A percentile compares a stretch with the other conserved stretches of the same genome.
Conservation (phyloP, 768 basidiomycete genomes). For the Termitomyces titanicus region DNA sequence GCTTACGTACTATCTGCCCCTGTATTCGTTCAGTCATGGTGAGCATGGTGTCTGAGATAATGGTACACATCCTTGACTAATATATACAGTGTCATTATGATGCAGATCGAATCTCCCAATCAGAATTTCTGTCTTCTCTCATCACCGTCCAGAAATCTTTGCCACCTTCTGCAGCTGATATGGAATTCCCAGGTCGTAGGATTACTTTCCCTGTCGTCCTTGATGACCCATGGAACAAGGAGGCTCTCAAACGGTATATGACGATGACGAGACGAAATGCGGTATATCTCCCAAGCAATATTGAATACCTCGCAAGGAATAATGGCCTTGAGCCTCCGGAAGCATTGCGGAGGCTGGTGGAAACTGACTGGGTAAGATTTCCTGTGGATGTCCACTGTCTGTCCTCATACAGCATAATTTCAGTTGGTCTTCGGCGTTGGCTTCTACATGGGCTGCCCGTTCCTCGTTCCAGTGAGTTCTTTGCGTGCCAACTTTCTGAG, state of each 20-base stretch:
- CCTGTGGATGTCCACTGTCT: not conserved
- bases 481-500: not conserved
- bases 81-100: conserved; percentile 32
- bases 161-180: conserved; percentile 33
- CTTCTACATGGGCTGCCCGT: conserved; percentile 63
- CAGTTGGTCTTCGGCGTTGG: conserved; percentile 62
- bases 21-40: conserved; percentile 63
- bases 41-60: conserved; percentile 41
- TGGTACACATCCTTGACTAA: conserved; percentile 5
- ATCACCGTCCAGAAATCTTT: conserved; percentile 33
- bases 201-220: conserved; percentile 62
- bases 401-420: not conserved
- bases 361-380: conserved; percentile 45
- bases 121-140: conserved; percentile 37
- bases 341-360: conserved; percentile 41
- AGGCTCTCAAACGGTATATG: conserved; percentile 58
- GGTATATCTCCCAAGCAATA: conserved; percentile 65
- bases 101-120: conserved; percentile 36
- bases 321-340: conserved; percentile 49
- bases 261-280: conserved; percentile 49
- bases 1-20: conserved; percentile 40
- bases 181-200: conserved; percentile 46
- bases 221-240: conserved; percentile 55
- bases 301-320: conserved; percentile 62
- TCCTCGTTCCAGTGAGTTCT: conserved; percentile 50